A percentile compares a stretch with the other conserved stretches of the same genome.
Evolutionary conservation across 2,329 filamentous ascomycete species (phyloP).

Genomic region (Neurospora sp.): DNA sequence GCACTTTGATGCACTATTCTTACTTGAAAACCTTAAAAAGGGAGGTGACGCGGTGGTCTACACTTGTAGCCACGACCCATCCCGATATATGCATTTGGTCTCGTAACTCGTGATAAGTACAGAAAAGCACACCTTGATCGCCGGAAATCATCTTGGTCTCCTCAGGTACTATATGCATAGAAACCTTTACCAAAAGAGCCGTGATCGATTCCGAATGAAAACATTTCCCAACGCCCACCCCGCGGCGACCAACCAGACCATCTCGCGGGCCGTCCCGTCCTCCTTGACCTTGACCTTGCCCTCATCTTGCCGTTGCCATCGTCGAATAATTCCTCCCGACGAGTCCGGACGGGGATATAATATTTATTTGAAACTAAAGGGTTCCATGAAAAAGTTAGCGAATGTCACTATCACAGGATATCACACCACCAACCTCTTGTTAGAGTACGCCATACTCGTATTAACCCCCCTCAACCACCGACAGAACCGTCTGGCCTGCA

Average conservation of each 20-base stretch:
- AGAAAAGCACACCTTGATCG: background rate
- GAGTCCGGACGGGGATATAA: background rate
- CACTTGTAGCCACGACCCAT: background rate
- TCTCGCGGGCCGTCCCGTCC: too few relatives aligned
- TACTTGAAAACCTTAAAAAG: background rate
- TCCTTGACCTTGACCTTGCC: too few relatives aligned
- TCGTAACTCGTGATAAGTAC: background rate
- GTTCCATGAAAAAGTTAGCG: background rate
- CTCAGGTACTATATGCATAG: background rate
- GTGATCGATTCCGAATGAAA: background rate
- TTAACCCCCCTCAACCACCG: conserved; percentile 13
- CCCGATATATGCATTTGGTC: background rate
- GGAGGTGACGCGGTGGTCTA: background rate
- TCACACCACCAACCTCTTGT: conserved; percentile 4
- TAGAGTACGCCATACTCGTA: conserved; percentile 4
- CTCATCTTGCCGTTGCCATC: too few relatives aligned
- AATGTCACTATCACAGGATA: background rate
- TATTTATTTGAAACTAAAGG: background rate
- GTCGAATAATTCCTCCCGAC: background rate
- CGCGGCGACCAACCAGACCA: too few relatives aligned
- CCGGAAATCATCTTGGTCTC: background rate
- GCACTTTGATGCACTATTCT: background rate
- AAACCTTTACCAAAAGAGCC: background rate
- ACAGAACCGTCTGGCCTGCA: conserved; percentile 17
- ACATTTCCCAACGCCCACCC: background rate